Base-by-base conservation (phyloP, 148 eudicot genomes). In the Rhododendron ovatum region DNA sequence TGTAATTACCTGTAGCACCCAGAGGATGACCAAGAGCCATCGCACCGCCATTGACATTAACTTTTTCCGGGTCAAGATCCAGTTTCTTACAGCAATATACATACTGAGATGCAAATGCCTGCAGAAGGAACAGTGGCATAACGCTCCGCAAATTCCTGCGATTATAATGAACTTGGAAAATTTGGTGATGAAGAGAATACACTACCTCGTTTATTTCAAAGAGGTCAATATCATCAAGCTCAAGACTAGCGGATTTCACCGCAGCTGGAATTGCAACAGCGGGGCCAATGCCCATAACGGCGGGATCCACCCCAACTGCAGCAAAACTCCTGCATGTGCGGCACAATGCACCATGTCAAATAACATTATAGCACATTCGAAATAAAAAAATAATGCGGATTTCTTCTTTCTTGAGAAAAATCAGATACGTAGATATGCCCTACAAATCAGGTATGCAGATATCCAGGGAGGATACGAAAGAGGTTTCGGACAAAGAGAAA, bases 81-180 rank as follows among this genome's bases (percentile, higher is more conserved):
- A 96, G 87, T 76, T 91, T 91, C 86, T 93, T 96, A 74, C 94
- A 86, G 92, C 95, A 91, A 88, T 94, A 95, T 69, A 95, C 95
- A 88, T 51, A 96, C 80, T 96, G 99, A 39, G 99, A 96, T 75
- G 96, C 98, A 95, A 96, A 96, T 30, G 99, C 99, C 99, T 96
- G 95, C 82, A 87, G 1, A 80, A 28, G 84, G 22, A 67, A 59
- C 43, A 77, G 81, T 41, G 39, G 55, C 30, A 65, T 82, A 39
- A 26, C n/a, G 33, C 3, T 50, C 11, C 0, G 55, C 20, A 33
- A 51, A n/a, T 37, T 18, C 14, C 24, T 3, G 80, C 3, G 51
- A 17, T 73, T 41, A 59, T 84, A 12, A 9, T 45, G 63, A 28
- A 51, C 77, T 30, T 13, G 4, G 8, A 28, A 57, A 63, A 37